Evolutionary conservation across 164 flowering plant species (phyloP), one percentile per base, ranked within the genome.

Genomic region (Buxus sempervirens): DNA sequence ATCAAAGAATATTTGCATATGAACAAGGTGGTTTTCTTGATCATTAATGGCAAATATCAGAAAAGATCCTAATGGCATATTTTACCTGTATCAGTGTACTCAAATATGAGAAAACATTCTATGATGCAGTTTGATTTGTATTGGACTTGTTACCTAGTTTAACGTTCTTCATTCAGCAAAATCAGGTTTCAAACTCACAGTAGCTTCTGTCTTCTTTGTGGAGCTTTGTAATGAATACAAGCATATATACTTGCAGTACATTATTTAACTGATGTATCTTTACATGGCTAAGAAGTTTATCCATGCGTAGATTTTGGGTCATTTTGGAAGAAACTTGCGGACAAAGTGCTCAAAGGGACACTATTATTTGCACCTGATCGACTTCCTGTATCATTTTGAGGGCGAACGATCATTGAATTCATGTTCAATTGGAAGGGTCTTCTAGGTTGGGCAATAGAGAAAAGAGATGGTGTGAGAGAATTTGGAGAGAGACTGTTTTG

Each of bases 351-450:
- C n/a, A 63, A 70, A 70, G 66, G 56, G 27, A 67, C 62, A 41
- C 27, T 45, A 25, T 18, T 62, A 23, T 65, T 72, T 48, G 68
- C 70, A 1, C 55, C 61, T 54, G 74, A 55, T 51, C 60, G 62
- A 65, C 59, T 66, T 56, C 49, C 72, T 62, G 36, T 72, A 72
- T 59, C 67, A 67, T 57, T 73, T 48, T 74, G 73, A 64, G 82
- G 63, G 72, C 54, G 71, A 54, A 45, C 57, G 72, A 56, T 20
- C 53, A 61, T 74, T 61, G 81, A 63, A 59, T 66, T 61, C 58
- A 70, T 69, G 21, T 73, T 71, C 25, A 81, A 73, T 25, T 75
- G 81, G 71, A 81, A 68, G 16, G 88, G 79, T 70, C 83, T 81
- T n/a, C 75, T 45, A 18, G 84, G 32, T 67, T 79, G 82, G 54